phyloP scores from a whole-genome alignment of 176 grass and related monocot genomes.

The Avena sativa region DNA sequence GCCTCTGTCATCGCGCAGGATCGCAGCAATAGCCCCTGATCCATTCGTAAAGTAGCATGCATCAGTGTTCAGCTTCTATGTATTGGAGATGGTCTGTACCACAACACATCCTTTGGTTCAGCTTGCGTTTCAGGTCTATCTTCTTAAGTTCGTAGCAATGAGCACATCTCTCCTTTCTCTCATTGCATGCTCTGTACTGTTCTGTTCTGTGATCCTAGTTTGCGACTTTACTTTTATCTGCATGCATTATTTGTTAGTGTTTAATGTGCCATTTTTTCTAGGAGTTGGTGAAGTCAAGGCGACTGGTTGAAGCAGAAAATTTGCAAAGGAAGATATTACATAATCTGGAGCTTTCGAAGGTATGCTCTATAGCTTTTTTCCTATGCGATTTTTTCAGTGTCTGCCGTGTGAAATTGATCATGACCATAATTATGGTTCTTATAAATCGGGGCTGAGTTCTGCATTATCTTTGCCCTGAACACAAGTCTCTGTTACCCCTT shows the following conservation, averaged over 20 bases:
- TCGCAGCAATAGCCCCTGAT: too few relatives aligned
- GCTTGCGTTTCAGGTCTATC: too few relatives aligned
- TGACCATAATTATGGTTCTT: constrained; percentile 8
- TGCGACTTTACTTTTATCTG: constrained; percentile 9
- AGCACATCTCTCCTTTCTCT: neutral
- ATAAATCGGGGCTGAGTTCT: neutral
- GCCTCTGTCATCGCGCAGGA: too few relatives aligned
- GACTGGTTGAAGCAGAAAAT: constrained; percentile 78
- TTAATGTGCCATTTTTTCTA: constrained; percentile 39
- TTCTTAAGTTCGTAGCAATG: neutral
- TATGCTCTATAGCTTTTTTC: neutral
- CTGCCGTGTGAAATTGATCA: neutral
- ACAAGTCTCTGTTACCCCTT: neutral
- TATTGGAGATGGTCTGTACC: too few relatives aligned
- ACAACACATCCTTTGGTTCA: too few relatives aligned
- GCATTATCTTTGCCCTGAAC: constrained; percentile 15
- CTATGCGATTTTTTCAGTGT: constrained; percentile 36
- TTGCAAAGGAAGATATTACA: constrained; percentile 94
- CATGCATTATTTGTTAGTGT: neutral
- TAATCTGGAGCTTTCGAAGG: constrained; percentile 80
- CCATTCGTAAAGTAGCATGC: too few relatives aligned
- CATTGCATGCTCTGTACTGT: neutral
- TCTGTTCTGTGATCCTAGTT: constrained; percentile 14
- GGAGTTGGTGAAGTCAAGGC: constrained; percentile 74
- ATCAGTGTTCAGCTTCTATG: too few relatives aligned